These are phyloP conservation scores for Rickenella mellea DNA, from an alignment of 768 basidiomycete species.

Conservation along the genomic window DNA sequence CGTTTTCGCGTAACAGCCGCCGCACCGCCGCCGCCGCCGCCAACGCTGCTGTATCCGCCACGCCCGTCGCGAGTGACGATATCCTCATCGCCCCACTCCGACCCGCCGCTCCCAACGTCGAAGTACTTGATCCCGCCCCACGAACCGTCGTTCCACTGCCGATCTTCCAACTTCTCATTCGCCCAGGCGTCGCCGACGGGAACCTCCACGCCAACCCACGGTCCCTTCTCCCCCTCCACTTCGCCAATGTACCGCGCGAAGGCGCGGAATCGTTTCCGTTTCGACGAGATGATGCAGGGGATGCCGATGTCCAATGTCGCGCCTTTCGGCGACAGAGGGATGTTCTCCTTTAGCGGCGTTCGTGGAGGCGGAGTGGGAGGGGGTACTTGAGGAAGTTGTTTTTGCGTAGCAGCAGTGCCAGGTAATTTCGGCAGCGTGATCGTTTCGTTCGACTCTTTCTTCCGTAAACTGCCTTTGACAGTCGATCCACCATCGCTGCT, in stretches of 20 bases:
- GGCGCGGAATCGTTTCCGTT: conserved; percentile 76
- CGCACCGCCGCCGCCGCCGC: conserved; percentile 21
- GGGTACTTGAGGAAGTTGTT: conserved; percentile 4
- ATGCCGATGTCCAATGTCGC: conserved; percentile 80
- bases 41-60: conserved; percentile 32
- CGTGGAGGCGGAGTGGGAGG: conserved; percentile 5
- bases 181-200: conserved; percentile 54
- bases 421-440: conserved; percentile 10
- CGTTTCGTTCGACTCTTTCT: conserved; percentile 28
- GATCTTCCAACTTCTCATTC: conserved; percentile 41
- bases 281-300: conserved; percentile 81
- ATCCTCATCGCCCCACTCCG: conserved; percentile 50
- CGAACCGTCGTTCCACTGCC: conserved; percentile 81
- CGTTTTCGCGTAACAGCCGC: conserved; percentile 28
- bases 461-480: conserved; percentile 19
- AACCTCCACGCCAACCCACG: conserved; percentile 90
- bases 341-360: conserved; percentile 3
- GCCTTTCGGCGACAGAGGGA: conserved; percentile 34
- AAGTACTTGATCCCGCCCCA: conserved; percentile 81
- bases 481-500: conserved; percentile 17
- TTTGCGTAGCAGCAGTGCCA: neutral
- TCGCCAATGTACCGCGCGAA: conserved; percentile 85
- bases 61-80: conserved; percentile 26
- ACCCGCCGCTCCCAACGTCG: conserved; percentile 43
- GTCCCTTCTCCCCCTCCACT: conserved; percentile 68